phyloP scores from a whole-genome alignment of 169 alveolate genomes.

The Ophryocystis elektroscirrha region DNA sequence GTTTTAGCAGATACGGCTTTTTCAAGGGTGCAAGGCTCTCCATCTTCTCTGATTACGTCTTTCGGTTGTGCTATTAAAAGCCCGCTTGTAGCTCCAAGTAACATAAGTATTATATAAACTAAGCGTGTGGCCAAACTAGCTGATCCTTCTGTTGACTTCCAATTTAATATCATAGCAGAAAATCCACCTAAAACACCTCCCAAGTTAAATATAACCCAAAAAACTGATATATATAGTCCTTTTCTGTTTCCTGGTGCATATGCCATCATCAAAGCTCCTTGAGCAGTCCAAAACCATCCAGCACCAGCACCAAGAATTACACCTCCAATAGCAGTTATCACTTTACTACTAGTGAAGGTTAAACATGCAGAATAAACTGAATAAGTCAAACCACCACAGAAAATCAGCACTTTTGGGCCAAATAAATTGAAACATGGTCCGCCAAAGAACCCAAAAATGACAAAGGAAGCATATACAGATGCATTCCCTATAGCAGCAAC shows the following conservation, averaged over 20 bases:
- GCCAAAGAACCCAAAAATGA: conserved; percentile 5
- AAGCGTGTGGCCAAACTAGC: conserved; percentile 6
- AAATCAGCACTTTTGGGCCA: conserved; percentile 1
- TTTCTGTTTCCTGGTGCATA: conserved; percentile 6
- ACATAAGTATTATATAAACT: background rate
- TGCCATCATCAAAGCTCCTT: conserved; percentile 22
- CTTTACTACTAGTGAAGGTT: background rate
- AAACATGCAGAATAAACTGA: background rate
- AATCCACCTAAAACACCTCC: conserved; percentile 23
- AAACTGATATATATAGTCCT: conserved; percentile 13
- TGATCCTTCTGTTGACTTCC: background rate
- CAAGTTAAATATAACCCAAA: conserved; percentile 21
- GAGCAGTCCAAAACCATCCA: conserved; percentile 23
- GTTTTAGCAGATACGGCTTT: background rate
- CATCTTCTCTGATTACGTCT: background rate
- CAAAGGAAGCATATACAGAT: conserved; percentile 1
- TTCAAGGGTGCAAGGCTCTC: background rate
- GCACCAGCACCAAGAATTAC: conserved; percentile 11
- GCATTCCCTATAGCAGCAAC: background rate
- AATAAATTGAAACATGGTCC: conserved; percentile 1
- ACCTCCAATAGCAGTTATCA: background rate
- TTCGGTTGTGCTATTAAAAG: background rate
- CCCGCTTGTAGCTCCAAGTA: background rate
- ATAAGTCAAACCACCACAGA: conserved; percentile 3
- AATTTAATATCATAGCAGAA: conserved; percentile 13